These are phyloP conservation scores for Scopulariopsis brevicaulis DNA, from an alignment of 2,329 filamentous ascomycete species.

Conservation along the genomic window DNA sequence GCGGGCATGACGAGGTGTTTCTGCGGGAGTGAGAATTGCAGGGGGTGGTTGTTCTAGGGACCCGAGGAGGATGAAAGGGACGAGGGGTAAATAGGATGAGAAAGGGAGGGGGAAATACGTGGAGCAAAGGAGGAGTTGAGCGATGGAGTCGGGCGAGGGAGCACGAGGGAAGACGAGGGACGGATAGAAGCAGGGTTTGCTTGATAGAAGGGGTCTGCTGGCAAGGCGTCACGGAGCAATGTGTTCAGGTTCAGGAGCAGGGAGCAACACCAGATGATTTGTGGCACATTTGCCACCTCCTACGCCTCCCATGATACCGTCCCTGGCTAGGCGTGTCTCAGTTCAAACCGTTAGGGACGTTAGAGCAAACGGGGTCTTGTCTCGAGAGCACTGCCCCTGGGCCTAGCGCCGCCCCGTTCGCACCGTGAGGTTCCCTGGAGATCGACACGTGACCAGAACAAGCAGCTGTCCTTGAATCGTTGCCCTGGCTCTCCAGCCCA, in stretches of 20 bases:
- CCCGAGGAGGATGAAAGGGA: not conserved
- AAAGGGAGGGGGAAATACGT: no score
- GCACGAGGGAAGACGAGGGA: no score
- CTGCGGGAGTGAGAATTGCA: slow-evolving; percentile 55
- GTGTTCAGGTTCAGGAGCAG: not conserved
- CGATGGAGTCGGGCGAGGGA: no score
- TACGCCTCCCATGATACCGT: not conserved
- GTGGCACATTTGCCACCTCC: no score
- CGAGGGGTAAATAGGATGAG: not conserved
- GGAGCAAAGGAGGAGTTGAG: no score
- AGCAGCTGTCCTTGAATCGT: not conserved
- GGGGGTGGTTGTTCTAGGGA: slow-evolving; percentile 45
- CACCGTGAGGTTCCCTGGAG: not conserved
- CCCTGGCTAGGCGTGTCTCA: not conserved
- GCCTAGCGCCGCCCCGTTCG: not conserved
- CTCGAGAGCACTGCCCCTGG: not conserved
- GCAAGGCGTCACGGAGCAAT: not conserved
- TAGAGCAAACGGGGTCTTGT: not conserved
- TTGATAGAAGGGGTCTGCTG: no score
- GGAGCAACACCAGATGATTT: no score
- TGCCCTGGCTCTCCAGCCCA: not conserved
- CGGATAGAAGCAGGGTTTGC: no score
- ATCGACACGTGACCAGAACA: not conserved
- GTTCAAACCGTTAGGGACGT: not conserved
- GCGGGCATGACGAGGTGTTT: slow-evolving; percentile 46